These are phyloP conservation scores for Mortierella alpina DNA, from an alignment of 192 early-diverging fungal genomes.

Conservation along the genomic window DNA sequence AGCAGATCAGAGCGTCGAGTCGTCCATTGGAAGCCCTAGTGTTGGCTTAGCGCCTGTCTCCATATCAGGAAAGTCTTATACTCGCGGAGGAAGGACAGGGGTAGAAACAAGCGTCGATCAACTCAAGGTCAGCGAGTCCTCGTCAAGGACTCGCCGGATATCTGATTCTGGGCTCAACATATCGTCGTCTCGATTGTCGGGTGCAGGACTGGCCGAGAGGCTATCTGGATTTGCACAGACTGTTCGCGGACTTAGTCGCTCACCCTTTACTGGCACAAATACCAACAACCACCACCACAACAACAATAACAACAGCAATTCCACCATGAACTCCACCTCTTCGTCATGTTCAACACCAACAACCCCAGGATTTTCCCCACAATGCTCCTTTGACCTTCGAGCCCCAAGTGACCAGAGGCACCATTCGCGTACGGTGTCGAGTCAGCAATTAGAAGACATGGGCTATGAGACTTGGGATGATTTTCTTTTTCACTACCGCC, in stretches of 20 bases:
- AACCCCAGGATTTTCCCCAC: constrained; percentile 9
- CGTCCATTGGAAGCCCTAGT: neutral
- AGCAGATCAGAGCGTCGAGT: constrained; percentile 17
- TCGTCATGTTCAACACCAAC: constrained; percentile 29
- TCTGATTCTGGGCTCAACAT: constrained; percentile 44
- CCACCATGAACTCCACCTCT: constrained; percentile 21
- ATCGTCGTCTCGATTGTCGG: constrained; percentile 20
- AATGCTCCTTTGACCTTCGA: neutral
- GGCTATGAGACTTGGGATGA: constrained; percentile 39
- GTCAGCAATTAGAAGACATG: neutral
- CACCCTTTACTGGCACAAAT: neutral
- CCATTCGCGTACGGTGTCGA: neutral
- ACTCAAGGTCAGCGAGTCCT: constrained; percentile 29
- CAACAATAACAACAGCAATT: no score
- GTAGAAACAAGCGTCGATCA: constrained; percentile 45
- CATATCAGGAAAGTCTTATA: constrained; percentile 14
- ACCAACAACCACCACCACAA: no score
- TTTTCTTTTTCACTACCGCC: constrained; percentile 28
- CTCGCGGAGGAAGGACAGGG: constrained; percentile 17
- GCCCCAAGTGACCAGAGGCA: neutral
- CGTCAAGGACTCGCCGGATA: constrained; percentile 38
- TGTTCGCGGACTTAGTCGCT: constrained; percentile 34
- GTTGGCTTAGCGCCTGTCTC: constrained; percentile 9
- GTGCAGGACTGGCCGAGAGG: constrained; percentile 26
- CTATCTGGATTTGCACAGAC: constrained; percentile 43